phyloP scores from a whole-genome alignment of 2,329 filamentous ascomycete genomes.

The Colletotrichum cereale region DNA sequence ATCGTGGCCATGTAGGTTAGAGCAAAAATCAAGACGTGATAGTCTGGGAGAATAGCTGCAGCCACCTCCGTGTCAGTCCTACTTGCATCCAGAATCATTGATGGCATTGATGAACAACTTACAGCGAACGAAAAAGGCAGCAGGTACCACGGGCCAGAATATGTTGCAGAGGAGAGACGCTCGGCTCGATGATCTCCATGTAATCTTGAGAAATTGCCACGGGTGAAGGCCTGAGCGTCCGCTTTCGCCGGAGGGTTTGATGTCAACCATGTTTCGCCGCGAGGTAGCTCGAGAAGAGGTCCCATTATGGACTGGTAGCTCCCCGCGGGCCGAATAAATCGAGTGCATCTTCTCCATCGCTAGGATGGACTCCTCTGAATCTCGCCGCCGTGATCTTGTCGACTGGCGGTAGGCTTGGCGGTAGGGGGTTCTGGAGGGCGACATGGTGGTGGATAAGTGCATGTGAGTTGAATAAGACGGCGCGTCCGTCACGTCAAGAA shows the following conservation, averaged over 20 bases:
- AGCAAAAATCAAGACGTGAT: slow-evolving; percentile 74
- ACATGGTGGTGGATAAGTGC: slow-evolving; percentile 10
- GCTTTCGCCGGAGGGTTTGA: slow-evolving; percentile 54
- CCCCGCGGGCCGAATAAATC: background rate
- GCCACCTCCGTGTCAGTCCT: background rate
- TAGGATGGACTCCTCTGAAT: slow-evolving; percentile 9
- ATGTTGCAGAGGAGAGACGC: slow-evolving; percentile 76
- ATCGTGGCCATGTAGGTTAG: slow-evolving; percentile 83
- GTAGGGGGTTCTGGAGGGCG: slow-evolving; percentile 20
- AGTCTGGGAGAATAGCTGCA: slow-evolving; percentile 49
- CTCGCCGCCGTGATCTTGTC: slow-evolving; percentile 3
- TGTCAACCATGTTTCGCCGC: slow-evolving; percentile 62
- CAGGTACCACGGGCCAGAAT: slow-evolving; percentile 81
- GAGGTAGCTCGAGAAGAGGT: background rate
- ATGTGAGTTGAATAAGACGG: background rate
- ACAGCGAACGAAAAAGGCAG: slow-evolving; percentile 73
- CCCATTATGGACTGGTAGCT: slow-evolving; percentile 17
- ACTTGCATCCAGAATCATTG: background rate
- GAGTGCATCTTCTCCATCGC: slow-evolving; percentile 20
- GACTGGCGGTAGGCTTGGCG: slow-evolving; percentile 22
- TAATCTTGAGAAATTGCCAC: slow-evolving; percentile 71
- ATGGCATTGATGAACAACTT: background rate
- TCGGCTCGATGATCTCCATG: slow-evolving; percentile 72
- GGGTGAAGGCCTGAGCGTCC: slow-evolving; percentile 76
- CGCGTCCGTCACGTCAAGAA: background rate